phyloP scores from a whole-genome alignment of 352 stramenopile species.

The Phytophthora syringae region DNA sequence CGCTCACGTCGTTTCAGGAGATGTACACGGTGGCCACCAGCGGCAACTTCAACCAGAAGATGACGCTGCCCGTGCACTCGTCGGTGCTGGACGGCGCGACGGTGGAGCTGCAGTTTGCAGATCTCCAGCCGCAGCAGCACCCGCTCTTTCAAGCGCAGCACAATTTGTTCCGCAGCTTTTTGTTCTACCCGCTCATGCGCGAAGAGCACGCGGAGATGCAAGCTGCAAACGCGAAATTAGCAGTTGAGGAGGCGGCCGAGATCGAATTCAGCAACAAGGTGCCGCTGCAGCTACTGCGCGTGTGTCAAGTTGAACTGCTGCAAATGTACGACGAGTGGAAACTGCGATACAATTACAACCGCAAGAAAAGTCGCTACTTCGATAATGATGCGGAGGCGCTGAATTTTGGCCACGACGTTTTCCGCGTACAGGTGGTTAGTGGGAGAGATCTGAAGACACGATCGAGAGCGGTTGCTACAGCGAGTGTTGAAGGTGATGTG shows the following conservation, averaged over 20 bases:
- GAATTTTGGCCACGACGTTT: slow-evolving; percentile 79
- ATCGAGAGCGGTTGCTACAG: slow-evolving; percentile 11
- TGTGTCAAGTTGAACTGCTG: slow-evolving; percentile 74
- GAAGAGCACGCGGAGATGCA: slow-evolving; percentile 57
- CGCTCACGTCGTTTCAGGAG: slow-evolving; percentile 81
- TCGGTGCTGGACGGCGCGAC: slow-evolving; percentile 64
- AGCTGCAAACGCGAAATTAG: slow-evolving; percentile 61
- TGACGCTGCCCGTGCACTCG: slow-evolving; percentile 76
- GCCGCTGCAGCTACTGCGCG: slow-evolving; percentile 74
- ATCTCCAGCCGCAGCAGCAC: slow-evolving; percentile 53
- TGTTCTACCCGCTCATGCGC: slow-evolving; percentile 71
- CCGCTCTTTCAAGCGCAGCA: slow-evolving; percentile 58
- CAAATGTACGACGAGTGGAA: slow-evolving; percentile 82
- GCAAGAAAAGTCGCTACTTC: slow-evolving; percentile 81
- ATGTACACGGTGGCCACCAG: slow-evolving; percentile 71
- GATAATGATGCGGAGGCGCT: slow-evolving; percentile 82
- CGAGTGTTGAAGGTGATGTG: slow-evolving; percentile 20
- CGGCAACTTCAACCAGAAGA: slow-evolving; percentile 60
- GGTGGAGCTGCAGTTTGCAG: slow-evolving; percentile 63
- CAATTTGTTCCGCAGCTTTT: slow-evolving; percentile 64
- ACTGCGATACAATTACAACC: slow-evolving; percentile 79
- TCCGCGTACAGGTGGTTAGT: slow-evolving; percentile 74
- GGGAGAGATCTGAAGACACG: slow-evolving; percentile 52
- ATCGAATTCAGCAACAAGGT: slow-evolving; percentile 85
- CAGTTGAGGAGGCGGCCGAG: slow-evolving; percentile 79